Base-by-base conservation (phyloP, 2,329 filamentous ascomycete species). In the Mycogone perniciosa region DNA sequence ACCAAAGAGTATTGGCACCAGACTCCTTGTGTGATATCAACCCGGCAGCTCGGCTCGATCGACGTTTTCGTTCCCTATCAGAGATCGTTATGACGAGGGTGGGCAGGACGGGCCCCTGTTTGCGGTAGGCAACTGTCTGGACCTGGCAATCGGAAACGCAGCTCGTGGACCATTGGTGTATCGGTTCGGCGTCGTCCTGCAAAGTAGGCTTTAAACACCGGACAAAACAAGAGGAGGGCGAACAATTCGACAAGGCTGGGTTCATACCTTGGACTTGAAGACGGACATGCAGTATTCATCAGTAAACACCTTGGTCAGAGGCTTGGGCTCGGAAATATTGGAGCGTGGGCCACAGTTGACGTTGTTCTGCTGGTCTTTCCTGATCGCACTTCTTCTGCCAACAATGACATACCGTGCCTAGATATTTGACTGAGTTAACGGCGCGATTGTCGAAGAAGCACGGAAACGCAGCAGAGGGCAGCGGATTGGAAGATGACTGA, bases 51-150 rank as follows among this genome's bases (percentile, higher is more conserved):
- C 82, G 75, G 57, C 82, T 85, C 43, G 82, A 85, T 53, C 82
- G 75, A 45, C 82, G 77, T 59, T 84, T 85, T 50, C 80, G 76
- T 55, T 82, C 70, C 62, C 81, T 84, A 56, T 85, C 81, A 35
- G 75, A 71, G 44, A 85, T 67, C 56, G 71, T 78, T 35, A 85
- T 62, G 42, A 83, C 70, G 9, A 86, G 72, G 5, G 82, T 85
- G 2, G 80, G 80, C 6, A 81, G 65, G 4, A 77, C 71, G 8
- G 79, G 76, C 1, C 77, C 77, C 59, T 84, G 80, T 59, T 85
- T 85, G 46, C 81, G 77, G 59, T 84, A 77, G 39, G 80, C 72
- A 11, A 84, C 57, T 62, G 76, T 74, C 61, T 83, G 79, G 31
- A 84, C 72, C 56, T 80, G 74, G 57, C 79, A 85, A 50, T 80